phyloP scores from a whole-genome alignment of 2,329 filamentous ascomycete species.

The Juglanconis oblonga region DNA sequence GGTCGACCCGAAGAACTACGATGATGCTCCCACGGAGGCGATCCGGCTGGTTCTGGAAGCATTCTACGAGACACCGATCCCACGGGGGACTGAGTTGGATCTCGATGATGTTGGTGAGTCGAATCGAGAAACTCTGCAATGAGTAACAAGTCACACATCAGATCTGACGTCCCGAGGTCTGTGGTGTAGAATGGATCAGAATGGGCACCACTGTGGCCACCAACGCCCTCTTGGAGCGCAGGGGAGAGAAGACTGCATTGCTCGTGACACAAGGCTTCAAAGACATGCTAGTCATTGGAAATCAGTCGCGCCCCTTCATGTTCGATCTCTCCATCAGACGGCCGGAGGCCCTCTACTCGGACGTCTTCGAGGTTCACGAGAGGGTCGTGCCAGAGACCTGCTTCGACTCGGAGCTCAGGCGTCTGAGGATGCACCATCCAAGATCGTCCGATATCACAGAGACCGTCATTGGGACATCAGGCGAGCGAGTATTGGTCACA shows the following conservation, averaged over 20 bases:
- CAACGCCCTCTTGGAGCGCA: slow-evolving; percentile 63
- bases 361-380: slow-evolving; percentile 48
- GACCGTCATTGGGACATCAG: slow-evolving; percentile 22
- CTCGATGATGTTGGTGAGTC: background rate
- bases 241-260: slow-evolving; percentile 63
- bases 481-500: slow-evolving; percentile 27
- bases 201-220: slow-evolving; percentile 71
- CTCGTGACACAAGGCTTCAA: slow-evolving; percentile 65
- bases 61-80: slow-evolving; percentile 20
- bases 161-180: background rate
- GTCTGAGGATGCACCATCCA: background rate
- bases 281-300: slow-evolving; percentile 65
- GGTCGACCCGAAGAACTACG: slow-evolving; percentile 64
- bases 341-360: slow-evolving; percentile 62
- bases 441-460: background rate
- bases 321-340: slow-evolving; percentile 64
- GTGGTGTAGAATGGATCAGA: slow-evolving; percentile 30
- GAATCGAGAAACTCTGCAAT: background rate
- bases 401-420: slow-evolving; percentile 3
- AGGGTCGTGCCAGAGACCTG: slow-evolving; percentile 1
- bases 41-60: slow-evolving; percentile 29
- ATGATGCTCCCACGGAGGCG: slow-evolving; percentile 64
- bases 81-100: background rate
- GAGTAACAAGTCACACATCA: background rate
- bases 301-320: slow-evolving; percentile 63